These are phyloP conservation scores for Irpex rosettiformis DNA, from an alignment of 1,284 basidiomycete genomes.

Conservation along the genomic window DNA sequence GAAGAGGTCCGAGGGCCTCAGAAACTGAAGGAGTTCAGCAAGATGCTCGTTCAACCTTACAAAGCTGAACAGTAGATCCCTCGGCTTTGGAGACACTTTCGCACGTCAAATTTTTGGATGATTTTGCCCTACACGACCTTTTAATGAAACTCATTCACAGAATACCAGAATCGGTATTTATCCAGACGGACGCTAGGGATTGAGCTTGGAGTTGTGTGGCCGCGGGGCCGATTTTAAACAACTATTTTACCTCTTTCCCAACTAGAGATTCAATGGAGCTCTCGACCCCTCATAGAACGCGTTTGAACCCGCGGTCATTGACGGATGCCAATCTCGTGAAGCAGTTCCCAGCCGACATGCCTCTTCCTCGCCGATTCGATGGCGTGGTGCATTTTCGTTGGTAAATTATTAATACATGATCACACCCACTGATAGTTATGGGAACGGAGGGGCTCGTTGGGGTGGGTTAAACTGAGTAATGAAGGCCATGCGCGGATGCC, in stretches of 20 bases:
- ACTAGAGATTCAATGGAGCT: background rate
- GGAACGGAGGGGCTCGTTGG: background rate
- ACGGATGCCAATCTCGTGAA: background rate
- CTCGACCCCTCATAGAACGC: background rate
- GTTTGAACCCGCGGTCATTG: background rate
- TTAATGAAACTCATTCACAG: constrained; percentile 1
- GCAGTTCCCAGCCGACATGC: background rate
- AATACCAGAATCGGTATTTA: background rate
- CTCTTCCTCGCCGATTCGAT: background rate
- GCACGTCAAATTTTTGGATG: background rate
- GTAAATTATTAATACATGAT: background rate
- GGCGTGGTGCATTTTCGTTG: background rate
- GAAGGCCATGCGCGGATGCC: background rate
- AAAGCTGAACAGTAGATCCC: constrained; percentile 23
- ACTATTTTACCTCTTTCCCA: background rate
- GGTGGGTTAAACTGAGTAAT: background rate
- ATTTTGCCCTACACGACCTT: background rate
- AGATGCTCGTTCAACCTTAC: constrained; percentile 77
- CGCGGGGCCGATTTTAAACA: background rate
- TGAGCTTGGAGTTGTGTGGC: background rate
- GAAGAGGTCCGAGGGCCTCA: constrained; percentile 96
- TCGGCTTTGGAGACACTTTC: background rate
- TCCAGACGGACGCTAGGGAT: background rate
- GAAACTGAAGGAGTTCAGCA: constrained; percentile 88
- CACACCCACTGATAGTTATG: background rate